These are phyloP conservation scores for Monascus ruber DNA, from an alignment of 2,329 filamentous ascomycete species.

Conservation along the genomic window DNA sequence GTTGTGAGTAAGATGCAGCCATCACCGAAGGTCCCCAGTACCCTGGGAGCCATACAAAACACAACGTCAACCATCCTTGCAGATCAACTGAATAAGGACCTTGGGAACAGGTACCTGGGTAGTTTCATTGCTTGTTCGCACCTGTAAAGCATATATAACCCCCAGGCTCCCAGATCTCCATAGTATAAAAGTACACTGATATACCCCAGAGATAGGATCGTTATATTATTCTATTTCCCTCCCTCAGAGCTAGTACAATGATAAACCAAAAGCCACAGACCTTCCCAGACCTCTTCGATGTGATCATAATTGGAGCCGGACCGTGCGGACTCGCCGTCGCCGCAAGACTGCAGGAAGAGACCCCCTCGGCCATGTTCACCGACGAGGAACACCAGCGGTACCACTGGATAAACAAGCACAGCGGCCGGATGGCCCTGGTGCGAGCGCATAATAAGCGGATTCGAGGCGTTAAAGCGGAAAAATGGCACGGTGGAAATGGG, in stretches of 20 bases:
- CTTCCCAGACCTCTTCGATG: slow-evolving; percentile 36
- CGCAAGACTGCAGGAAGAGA: slow-evolving; percentile 58
- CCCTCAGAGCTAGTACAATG: background rate
- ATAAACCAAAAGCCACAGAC: background rate
- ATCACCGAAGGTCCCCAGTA: too few species aligned
- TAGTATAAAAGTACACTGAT: background rate
- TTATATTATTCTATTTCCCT: background rate
- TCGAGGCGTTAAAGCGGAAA: slow-evolving; percentile 17
- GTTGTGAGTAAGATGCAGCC: too few species aligned
- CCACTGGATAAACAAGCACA: slow-evolving; percentile 61
- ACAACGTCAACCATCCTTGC: background rate
- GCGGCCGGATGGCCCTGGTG: slow-evolving; percentile 43
- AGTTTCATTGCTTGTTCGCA: background rate
- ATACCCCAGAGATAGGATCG: background rate
- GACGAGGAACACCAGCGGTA: slow-evolving; percentile 75
- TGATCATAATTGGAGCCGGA: slow-evolving; percentile 63
- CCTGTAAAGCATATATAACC: background rate
- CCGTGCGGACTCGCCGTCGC: slow-evolving; percentile 65
- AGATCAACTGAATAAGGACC: background rate
- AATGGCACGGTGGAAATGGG: slow-evolving; percentile 9
- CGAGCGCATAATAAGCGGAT: slow-evolving; percentile 16
- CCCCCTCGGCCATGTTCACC: slow-evolving; percentile 68
- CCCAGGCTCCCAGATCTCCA: too few species aligned
- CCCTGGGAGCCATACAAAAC: too few species aligned
- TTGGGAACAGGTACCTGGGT: background rate